Evolutionary conservation across 176 grass and related monocot genomes (phyloP).

Genomic region (Ampelocalamus luodianensis): DNA sequence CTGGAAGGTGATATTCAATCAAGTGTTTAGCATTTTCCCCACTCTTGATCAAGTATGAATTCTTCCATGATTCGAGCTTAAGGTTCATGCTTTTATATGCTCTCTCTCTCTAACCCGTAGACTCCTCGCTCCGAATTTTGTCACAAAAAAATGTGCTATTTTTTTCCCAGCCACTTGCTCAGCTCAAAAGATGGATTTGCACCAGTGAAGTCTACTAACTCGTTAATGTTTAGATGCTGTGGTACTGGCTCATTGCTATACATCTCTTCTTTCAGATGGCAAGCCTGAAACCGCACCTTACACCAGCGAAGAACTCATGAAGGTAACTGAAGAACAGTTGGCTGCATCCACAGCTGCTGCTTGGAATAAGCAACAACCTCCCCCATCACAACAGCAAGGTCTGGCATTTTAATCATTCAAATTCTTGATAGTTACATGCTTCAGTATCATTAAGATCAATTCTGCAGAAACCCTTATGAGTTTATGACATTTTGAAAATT

Average conservation of each 20-base stretch:
- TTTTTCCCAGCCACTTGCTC: background rate
- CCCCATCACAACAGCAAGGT: slow-evolving; percentile 60
- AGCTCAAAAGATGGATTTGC: slow-evolving; percentile 31
- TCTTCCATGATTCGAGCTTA: background rate
- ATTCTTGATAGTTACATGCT: slow-evolving; percentile 32
- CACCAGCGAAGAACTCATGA: slow-evolving; percentile 83
- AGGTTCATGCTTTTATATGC: background rate
- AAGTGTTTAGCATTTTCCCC: slow-evolving; percentile 3
- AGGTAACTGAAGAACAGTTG: slow-evolving; percentile 83
- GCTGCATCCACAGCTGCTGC: slow-evolving; percentile 59
- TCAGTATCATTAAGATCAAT: background rate
- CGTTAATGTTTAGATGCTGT: slow-evolving; percentile 1
- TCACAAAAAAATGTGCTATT: background rate
- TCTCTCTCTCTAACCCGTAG: background rate
- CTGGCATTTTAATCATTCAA: background rate
- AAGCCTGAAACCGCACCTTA: slow-evolving; percentile 61
- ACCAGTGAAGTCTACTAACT: background rate
- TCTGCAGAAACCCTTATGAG: background rate
- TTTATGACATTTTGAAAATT: background rate
- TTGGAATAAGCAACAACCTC: slow-evolving; percentile 37
- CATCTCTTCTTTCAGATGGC: slow-evolving; percentile 56
- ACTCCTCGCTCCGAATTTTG: background rate
- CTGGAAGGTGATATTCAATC: background rate
- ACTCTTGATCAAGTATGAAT: background rate
- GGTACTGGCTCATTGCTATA: slow-evolving; percentile 8